Evolutionary conservation across 148 eudicot genomes (phyloP).

Genomic region (Dysphania ambrosioides): DNA sequence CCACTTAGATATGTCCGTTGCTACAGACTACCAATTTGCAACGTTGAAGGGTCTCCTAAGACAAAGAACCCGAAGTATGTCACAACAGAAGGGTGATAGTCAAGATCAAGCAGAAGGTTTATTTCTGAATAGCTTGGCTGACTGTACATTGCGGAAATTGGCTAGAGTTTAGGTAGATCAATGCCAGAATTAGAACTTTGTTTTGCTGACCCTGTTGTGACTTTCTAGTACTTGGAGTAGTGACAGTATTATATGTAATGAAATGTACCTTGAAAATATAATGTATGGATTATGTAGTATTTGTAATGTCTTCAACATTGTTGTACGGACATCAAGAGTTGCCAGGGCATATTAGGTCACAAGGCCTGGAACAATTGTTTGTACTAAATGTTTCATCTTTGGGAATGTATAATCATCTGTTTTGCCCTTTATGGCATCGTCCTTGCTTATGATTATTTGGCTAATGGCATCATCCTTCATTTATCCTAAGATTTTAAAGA

Average conservation of each 20-base stretch:
- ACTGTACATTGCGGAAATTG: conserved; percentile 7
- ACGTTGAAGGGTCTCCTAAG: neutral
- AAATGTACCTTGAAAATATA: too few species aligned
- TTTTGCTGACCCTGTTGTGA: conserved; percentile 7
- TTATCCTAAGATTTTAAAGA: too few species aligned
- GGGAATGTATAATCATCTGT: too few species aligned
- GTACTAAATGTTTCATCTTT: neutral
- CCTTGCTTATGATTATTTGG: too few species aligned
- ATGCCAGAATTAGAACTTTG: neutral
- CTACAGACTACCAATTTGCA: neutral
- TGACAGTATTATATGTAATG: too few species aligned
- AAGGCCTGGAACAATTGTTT: neutral
- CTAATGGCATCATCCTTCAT: too few species aligned
- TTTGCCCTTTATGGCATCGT: too few species aligned
- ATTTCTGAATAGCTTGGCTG: neutral
- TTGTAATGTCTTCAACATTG: neutral
- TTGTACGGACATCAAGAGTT: neutral
- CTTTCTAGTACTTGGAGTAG: neutral
- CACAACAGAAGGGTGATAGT: neutral
- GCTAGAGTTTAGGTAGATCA: conserved; percentile 11
- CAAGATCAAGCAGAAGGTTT: neutral
- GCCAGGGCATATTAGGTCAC: neutral
- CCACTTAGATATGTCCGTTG: neutral
- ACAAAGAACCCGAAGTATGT: neutral
- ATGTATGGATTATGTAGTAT: conserved; percentile 10